Evolutionary conservation across 2,329 filamentous ascomycete genomes (phyloP).

Genomic region (Fusarium acutatum): DNA sequence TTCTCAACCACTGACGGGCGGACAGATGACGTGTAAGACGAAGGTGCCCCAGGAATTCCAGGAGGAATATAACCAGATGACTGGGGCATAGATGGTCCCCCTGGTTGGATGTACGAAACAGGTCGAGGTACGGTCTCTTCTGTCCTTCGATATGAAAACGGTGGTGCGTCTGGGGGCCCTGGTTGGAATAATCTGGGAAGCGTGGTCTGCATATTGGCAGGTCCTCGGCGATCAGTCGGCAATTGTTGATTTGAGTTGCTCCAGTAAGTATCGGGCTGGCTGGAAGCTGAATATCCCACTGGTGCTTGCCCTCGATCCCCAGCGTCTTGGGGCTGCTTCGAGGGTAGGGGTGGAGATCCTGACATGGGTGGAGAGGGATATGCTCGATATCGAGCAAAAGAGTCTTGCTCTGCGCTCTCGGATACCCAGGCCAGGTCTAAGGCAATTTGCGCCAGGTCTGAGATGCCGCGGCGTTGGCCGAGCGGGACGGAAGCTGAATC

Average conservation of each 20-base stretch:
- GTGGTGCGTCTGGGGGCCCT: constrained; percentile 34
- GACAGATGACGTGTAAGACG: constrained; percentile 36
- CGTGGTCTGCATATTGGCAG: constrained; percentile 36
- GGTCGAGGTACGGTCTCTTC: constrained; percentile 39
- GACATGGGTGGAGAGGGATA: constrained; percentile 81
- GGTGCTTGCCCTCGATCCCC: constrained; percentile 60
- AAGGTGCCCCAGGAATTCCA: constrained; percentile 22
- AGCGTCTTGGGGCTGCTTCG: constrained; percentile 66
- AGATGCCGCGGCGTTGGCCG: constrained; percentile 67
- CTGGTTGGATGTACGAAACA: constrained; percentile 38
- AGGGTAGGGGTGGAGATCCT: constrained; percentile 70
- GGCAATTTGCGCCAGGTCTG: constrained; percentile 64
- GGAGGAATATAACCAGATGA: constrained; percentile 37
- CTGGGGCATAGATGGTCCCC: constrained; percentile 22
- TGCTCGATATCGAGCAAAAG: constrained; percentile 65
- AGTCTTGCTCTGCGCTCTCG: constrained; percentile 60
- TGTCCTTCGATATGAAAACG: constrained; percentile 40
- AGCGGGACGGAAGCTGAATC: constrained; percentile 56
- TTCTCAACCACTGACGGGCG: constrained; percentile 54
- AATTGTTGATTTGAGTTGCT: constrained; percentile 45
- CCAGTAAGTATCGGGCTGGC: constrained; percentile 61
- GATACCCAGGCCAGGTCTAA: constrained; percentile 54
- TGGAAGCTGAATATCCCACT: constrained; percentile 55
- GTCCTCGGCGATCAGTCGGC: constrained; percentile 36
- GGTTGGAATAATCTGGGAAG: constrained; percentile 43